Base-by-base conservation (phyloP, 2,329 filamentous ascomycete species). In the Aureobasidium zeae region DNA sequence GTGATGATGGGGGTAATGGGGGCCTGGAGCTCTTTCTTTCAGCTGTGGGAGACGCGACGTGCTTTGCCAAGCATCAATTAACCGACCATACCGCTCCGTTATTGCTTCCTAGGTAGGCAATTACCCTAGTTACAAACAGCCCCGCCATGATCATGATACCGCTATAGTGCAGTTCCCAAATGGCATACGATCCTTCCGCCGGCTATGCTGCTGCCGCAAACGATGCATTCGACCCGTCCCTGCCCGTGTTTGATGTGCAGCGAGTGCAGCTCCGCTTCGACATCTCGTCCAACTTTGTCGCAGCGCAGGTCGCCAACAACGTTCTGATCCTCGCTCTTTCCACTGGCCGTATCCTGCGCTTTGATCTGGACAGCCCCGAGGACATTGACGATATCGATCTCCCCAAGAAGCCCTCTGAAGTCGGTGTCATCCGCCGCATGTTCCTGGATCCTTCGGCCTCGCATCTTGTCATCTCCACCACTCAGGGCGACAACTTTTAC, bases 311-410 rank as follows among this genome's bases (percentile, higher is more conserved):
- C 45, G 88, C 89, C 51, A 96, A 98, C 65, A 95, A 98, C 70
- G 88, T 96, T 49, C 75, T 98, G 46, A 80, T 96, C 16, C 72
- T 98, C 39, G 91, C 91, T 29, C 74, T 98, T 26, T 89, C 87
- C 4, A 95, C 89, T 47, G 86, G 87, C 38, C 82, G 89, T 54
- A 91, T 98, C 51, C 70, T 98, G 48, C 79, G 91, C 48, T 98
- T 98, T 62, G 91, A 96, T 61, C 70, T 96, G 39, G 87, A 95
- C 63, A 85, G 82, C 57, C 84, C 91, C 5, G 86, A 88, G 58
- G 91, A 98, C 63, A 95, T 98, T 57, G 91, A 98, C 66, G 64
- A 98, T 65, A 94, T 98, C 62, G 91, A 98, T 63, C 77, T 98
- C 6, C 91, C 91, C 26, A 94, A 93, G 68, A 91, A 89, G 57